phyloP scores from a whole-genome alignment of 805 yeast genomes.

The Ogataea ramenticola region DNA sequence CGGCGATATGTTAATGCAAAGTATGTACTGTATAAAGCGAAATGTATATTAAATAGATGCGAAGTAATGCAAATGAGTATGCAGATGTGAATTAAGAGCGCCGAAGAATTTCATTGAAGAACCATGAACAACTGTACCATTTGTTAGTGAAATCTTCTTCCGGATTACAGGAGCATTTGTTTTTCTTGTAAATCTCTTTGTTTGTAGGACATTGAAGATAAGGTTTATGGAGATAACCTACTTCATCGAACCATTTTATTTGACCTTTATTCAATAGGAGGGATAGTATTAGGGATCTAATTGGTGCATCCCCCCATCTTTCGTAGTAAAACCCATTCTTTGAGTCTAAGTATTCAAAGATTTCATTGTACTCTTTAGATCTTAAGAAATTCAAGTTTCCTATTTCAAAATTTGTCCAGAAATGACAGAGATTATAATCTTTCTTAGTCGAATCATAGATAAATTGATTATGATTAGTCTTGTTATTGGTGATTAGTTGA shows the following conservation, averaged over 20 bases:
- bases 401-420: too few relatives aligned
- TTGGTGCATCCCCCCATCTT: constrained; percentile 93
- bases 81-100: too few relatives aligned
- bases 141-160: constrained; percentile 61
- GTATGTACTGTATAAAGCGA: not conserved
- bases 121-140: constrained; percentile 29
- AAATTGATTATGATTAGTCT: constrained; percentile 60
- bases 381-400: constrained; percentile 61
- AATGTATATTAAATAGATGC: too few relatives aligned
- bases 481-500: constrained; percentile 29
- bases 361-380: constrained; percentile 52
- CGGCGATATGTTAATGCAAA: too few relatives aligned
- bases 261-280: constrained; percentile 59
- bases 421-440: too few relatives aligned
- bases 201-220: constrained; percentile 74
- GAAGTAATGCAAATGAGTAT: too few relatives aligned
- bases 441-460: constrained; percentile 50
- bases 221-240: constrained; percentile 78
- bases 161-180: constrained; percentile 68
- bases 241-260: constrained; percentile 67
- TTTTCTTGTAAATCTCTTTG: constrained; percentile 38
- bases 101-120: constrained; percentile 10
- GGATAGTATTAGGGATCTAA: constrained; percentile 62
- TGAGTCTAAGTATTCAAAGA: constrained; percentile 44
- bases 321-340: constrained; percentile 87